Evolutionary conservation across 2,329 filamentous ascomycete species (phyloP).

Genomic region (Ceratocystis lukuohia): DNA sequence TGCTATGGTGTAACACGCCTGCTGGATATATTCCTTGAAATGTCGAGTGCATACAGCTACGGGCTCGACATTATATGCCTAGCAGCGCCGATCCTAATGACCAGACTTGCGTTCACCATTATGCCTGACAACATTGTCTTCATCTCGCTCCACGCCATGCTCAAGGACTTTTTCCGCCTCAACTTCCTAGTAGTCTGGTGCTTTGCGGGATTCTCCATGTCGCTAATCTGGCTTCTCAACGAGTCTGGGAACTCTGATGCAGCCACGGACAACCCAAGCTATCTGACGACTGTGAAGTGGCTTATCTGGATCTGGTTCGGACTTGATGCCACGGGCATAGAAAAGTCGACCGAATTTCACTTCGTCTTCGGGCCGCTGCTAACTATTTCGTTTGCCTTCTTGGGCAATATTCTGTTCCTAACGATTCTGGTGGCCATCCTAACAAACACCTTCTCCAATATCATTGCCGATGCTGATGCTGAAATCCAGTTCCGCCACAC

Average conservation of each 20-base stretch:
- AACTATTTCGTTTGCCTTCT: conserved; percentile 59
- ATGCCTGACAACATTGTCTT: conserved; percentile 66
- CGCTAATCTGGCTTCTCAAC: conserved; percentile 49
- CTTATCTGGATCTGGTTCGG: conserved; percentile 73
- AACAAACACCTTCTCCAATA: conserved; percentile 56
- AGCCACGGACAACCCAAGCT: conserved; percentile 27
- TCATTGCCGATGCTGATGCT: conserved; percentile 53
- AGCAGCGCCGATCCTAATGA: conserved; percentile 55
- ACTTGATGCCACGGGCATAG: conserved; percentile 47
- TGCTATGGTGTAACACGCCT: conserved; percentile 48
- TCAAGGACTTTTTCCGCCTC: conserved; percentile 55
- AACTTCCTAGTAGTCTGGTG: conserved; percentile 54
- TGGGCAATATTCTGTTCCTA: conserved; percentile 62
- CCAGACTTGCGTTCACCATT: conserved; percentile 57
- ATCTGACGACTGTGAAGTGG: conserved; percentile 55
- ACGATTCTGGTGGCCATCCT: conserved; percentile 63
- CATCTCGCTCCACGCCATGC: conserved; percentile 60
- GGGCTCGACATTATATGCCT: conserved; percentile 53
- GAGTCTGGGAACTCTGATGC: conserved; percentile 19
- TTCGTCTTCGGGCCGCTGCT: conserved; percentile 52
- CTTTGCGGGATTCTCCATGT: conserved; percentile 57
- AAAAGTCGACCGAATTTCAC: conserved; percentile 46
- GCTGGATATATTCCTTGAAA: conserved; percentile 37
- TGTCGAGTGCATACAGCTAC: conserved; percentile 34
- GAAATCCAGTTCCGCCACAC: conserved; percentile 60